These are phyloP conservation scores for Pilasporangium apinafurcum DNA, from an alignment of 352 stramenopile genomes.

Conservation along the genomic window DNA sequence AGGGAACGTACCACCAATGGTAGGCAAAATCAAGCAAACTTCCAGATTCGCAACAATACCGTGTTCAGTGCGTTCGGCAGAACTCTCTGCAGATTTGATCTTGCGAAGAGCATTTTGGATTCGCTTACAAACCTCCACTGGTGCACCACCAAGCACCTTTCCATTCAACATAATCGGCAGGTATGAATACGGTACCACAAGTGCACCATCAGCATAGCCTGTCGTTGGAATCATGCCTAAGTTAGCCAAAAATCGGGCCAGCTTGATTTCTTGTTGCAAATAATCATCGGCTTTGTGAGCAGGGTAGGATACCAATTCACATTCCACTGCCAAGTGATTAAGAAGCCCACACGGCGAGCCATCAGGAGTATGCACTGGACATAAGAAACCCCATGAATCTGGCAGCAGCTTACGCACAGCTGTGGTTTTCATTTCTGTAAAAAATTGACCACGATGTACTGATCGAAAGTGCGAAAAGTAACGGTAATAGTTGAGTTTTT, in stretches of 20 bases:
- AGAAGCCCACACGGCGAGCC: conserved; percentile 97
- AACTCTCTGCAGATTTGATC: conserved; percentile 56
- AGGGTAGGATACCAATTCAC: conserved; percentile 76
- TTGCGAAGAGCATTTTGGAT: conserved; percentile 70
- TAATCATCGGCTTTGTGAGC: conserved; percentile 70
- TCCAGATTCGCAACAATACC: conserved; percentile 78
- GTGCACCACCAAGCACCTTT: conserved; percentile 90
- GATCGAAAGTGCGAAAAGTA: conserved; percentile 99
- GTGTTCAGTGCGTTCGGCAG: conserved; percentile 39
- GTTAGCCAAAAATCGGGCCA: conserved; percentile 66
- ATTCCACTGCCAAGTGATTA: conserved; percentile 97
- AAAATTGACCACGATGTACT: conserved; percentile 99
- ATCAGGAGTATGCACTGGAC: conserved; percentile 99
- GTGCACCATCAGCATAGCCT: conserved; percentile 74
- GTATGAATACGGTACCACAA: conserved; percentile 88
- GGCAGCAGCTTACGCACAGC: conserved; percentile 97
- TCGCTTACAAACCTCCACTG: conserved; percentile 76
- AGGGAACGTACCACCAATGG: conserved; percentile 92
- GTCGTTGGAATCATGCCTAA: conserved; percentile 80
- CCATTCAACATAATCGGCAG: conserved; percentile 97
- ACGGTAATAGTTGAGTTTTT: conserved; percentile 99
- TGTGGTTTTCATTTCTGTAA: conserved; percentile 99
- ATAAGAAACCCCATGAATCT: conserved; percentile 99
- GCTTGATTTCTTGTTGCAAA: conserved; percentile 64
- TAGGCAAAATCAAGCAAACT: conserved; percentile 74